Evolutionary conservation across 768 basidiomycete genomes (phyloP).

Genomic region (Boletus rubescentipes): DNA sequence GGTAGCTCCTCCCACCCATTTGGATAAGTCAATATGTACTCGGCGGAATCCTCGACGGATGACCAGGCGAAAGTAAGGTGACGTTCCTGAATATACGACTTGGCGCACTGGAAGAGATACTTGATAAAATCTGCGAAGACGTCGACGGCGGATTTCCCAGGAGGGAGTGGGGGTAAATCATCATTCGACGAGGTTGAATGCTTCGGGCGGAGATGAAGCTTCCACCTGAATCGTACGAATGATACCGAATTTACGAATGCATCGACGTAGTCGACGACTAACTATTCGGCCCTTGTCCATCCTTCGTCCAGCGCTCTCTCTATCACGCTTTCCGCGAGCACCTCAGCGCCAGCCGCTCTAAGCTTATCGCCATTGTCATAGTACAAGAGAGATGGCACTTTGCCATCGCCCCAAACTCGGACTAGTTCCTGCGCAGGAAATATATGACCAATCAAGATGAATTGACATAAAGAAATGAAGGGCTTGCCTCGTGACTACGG

Average conservation of each 20-base stretch:
- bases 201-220: constrained; percentile 22
- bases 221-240: constrained; percentile 20
- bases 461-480: neutral
- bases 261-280: neutral
- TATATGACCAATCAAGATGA: constrained; percentile 22
- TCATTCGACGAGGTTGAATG: constrained; percentile 14
- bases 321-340: constrained; percentile 28
- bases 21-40: constrained; percentile 26
- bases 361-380: constrained; percentile 39
- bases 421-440: constrained; percentile 38
- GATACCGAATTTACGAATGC: neutral
- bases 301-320: constrained; percentile 35
- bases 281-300: constrained; percentile 22
- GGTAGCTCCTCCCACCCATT: constrained; percentile 26
- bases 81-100: constrained; percentile 9
- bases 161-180: constrained; percentile 32
- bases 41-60: constrained; percentile 10
- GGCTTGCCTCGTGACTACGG: constrained; percentile 7
- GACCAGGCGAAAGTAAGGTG: constrained; percentile 19
- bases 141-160: neutral
- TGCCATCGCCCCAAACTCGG: constrained; percentile 39
- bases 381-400: constrained; percentile 45
- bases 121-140: neutral
- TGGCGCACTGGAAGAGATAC: constrained; percentile 7
- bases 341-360: constrained; percentile 43